Evolutionary conservation across 331 rosid species (phyloP).

Genomic region (Malus hybrid): DNA sequence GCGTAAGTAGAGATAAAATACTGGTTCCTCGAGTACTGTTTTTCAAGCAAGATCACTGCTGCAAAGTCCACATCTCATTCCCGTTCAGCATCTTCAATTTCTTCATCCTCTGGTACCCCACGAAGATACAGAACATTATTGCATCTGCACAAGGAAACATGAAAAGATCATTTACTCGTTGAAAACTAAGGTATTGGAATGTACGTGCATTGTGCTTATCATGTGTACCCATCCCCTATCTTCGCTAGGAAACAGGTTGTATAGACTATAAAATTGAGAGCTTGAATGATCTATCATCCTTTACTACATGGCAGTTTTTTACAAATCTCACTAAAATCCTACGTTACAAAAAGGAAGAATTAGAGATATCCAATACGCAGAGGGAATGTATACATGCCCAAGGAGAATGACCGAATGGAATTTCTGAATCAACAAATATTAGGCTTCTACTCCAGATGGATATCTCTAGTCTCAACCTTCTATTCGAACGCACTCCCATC

Average conservation of each 20-base stretch:
- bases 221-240: not conserved
- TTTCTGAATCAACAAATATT: not conserved
- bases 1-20: not conserved
- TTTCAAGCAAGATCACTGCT: not conserved
- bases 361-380: not conserved
- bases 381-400: not conserved
- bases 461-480: not conserved
- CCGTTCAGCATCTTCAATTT: slow-evolving; percentile 79
- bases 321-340: not conserved
- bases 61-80: slow-evolving; percentile 32
- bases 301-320: not conserved
- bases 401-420: not conserved
- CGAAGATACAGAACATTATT: slow-evolving; percentile 98
- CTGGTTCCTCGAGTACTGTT: not conserved
- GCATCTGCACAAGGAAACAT: slow-evolving; percentile 46
- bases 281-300: not conserved
- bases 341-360: not conserved
- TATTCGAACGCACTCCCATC: not conserved
- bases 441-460: not conserved
- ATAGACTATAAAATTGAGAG: not conserved
- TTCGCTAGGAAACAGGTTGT: not conserved
- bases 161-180: not conserved
- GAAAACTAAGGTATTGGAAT: not conserved
- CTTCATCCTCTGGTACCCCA: slow-evolving; percentile 98
- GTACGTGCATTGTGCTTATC: not conserved